These are phyloP conservation scores for Solanum bulbocastanum DNA, from an alignment of 257 asterid species.

Conservation along the genomic window DNA sequence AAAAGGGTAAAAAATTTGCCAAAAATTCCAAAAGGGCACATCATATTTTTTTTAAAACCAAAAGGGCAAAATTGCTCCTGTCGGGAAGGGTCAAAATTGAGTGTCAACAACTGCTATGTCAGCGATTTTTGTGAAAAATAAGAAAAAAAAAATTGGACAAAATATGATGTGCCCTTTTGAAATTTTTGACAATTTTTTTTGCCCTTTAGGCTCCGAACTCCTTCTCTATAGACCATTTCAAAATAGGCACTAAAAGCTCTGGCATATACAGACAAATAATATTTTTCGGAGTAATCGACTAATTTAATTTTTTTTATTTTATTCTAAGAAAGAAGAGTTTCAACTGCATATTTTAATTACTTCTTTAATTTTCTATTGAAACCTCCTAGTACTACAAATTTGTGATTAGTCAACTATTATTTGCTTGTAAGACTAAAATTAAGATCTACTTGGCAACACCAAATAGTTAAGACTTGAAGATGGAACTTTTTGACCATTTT, in stretches of 20 bases:
- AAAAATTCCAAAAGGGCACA: too few relatives aligned
- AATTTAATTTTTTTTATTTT: background rate
- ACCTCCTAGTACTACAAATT: background rate
- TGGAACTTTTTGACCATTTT: background rate
- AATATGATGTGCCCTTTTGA: too few relatives aligned
- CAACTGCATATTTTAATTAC: background rate
- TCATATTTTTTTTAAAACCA: too few relatives aligned
- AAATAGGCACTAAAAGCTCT: background rate
- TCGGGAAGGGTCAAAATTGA: too few relatives aligned
- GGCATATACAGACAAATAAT: background rate
- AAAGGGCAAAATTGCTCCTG: too few relatives aligned
- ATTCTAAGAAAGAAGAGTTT: background rate
- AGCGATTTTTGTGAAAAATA: too few relatives aligned
- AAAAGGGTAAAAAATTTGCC: too few relatives aligned
- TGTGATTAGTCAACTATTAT: background rate
- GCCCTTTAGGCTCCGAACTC: too few relatives aligned
- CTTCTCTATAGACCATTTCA: background rate
- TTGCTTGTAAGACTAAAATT: background rate
- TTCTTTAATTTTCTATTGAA: background rate
- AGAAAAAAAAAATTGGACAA: too few relatives aligned
- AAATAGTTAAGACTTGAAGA: background rate
- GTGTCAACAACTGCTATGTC: too few relatives aligned
- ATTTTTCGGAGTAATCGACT: background rate
- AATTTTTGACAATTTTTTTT: too few relatives aligned
- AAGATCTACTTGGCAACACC: background rate